Conservation (phyloP, 768 basidiomycete genomes). For the Mycena polygramma region DNA sequence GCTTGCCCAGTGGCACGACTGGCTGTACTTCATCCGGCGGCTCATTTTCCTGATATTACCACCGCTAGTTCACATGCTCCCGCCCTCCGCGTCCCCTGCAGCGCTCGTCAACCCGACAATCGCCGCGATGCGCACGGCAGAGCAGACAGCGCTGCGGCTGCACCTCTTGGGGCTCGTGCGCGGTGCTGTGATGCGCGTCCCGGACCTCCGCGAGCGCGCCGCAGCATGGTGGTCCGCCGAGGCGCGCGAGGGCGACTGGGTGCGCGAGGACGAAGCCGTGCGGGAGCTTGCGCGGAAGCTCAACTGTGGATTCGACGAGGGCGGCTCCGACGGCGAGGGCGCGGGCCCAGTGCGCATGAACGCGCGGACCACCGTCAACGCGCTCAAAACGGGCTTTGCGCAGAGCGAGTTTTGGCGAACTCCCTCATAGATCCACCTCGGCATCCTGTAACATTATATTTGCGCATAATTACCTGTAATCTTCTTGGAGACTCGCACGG, state of each 20-base stretch:
- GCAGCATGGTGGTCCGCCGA: constrained; percentile 71
- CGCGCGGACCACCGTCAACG: constrained; percentile 22
- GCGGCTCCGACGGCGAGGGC: constrained; percentile 17
- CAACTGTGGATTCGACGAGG: constrained; percentile 44
- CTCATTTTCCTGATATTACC: constrained; percentile 71
- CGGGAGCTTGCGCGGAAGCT: constrained; percentile 59
- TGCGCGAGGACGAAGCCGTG: constrained; percentile 63
- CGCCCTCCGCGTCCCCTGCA: constrained; percentile 49
- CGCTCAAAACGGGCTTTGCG: constrained; percentile 25
- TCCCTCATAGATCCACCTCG: constrained; percentile 18
- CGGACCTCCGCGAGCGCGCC: constrained; percentile 60
- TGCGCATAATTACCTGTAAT: constrained; percentile 22
- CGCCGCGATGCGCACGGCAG: constrained; percentile 43
- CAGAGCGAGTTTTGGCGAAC: constrained; percentile 37
- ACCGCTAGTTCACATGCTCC: constrained; percentile 60
- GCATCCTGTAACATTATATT: not conserved
- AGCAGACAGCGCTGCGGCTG: constrained; percentile 56
- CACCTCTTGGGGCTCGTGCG: constrained; percentile 69
- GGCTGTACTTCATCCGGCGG: constrained; percentile 65
- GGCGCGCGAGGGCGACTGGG: constrained; percentile 63
- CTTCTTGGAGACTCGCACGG: constrained; percentile 9
- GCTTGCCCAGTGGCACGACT: constrained; percentile 76
- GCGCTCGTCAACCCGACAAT: constrained; percentile 46
- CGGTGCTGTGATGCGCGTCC: constrained; percentile 69
- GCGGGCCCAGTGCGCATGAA: constrained; percentile 24